These are phyloP conservation scores for Yamadazyma kitorensis DNA, from an alignment of 805 yeast genomes.

Conservation along the genomic window DNA sequence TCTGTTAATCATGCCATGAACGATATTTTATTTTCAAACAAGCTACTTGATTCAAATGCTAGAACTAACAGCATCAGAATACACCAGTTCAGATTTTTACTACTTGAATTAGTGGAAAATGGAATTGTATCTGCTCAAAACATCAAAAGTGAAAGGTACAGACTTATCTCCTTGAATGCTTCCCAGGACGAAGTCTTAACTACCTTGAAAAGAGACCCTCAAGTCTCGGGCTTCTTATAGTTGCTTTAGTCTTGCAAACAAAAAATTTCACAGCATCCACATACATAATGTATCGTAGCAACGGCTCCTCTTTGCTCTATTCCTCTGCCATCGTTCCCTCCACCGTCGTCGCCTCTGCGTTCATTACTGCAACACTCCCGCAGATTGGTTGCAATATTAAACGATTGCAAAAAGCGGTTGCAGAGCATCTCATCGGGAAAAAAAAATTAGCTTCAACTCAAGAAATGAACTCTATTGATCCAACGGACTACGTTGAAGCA, in stretches of 20 bases:
- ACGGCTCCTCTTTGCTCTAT: no score
- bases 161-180: conserved; percentile 61
- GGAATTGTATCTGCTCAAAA: conserved; percentile 74
- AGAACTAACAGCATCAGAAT: conserved; percentile 44
- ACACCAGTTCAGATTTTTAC: conserved; percentile 55
- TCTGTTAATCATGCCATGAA: conserved; percentile 12
- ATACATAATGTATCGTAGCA: no score
- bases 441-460: no score
- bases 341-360: no score
- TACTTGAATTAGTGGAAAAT: conserved; percentile 71
- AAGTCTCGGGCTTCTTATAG: conserved; percentile 12
- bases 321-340: no score
- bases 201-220: conserved; percentile 56
- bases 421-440: no score
- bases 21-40: not conserved
- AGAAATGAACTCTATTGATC: conserved; percentile 36
- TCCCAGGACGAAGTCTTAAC: conserved; percentile 67
- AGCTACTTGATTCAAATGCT: conserved; percentile 1
- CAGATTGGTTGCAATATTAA: no score
- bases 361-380: no score
- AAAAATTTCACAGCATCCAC: no score
- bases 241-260: no score
- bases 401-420: no score
- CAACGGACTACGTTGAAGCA: conserved; percentile 56
- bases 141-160: conserved; percentile 63